Conservation (phyloP, 306 rosid species). For the Sicyos baderoa region DNA sequence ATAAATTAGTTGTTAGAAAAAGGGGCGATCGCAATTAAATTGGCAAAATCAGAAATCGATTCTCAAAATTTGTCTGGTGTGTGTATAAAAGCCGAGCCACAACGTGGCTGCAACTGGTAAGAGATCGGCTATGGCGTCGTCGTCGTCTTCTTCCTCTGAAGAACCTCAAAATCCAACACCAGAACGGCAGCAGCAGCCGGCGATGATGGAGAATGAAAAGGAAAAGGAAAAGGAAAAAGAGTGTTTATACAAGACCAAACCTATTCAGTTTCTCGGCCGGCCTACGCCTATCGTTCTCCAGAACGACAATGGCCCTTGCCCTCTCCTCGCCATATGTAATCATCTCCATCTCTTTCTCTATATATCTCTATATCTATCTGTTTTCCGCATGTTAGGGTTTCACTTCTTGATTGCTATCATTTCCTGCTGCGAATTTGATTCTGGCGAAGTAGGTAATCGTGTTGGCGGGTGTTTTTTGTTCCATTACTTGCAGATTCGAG, state of each 20-base stretch:
- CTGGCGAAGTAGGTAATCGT: not conserved
- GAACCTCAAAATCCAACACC: slow-evolving; percentile 25
- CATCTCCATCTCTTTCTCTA: slow-evolving; percentile 12
- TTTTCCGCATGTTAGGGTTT: slow-evolving; percentile 14
- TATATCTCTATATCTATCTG: not conserved
- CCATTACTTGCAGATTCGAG: slow-evolving; percentile 9
- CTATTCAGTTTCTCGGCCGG: slow-evolving; percentile 83
- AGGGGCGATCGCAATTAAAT: not conserved
- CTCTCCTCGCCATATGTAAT: slow-evolving; percentile 95
- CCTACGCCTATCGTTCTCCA: slow-evolving; percentile 83
- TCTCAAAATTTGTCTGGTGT: not conserved
- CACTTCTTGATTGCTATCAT: slow-evolving; percentile 24
- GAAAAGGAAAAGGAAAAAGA: slow-evolving; percentile 52
- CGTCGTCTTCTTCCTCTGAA: slow-evolving; percentile 35
- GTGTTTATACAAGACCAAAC: slow-evolving; percentile 68
- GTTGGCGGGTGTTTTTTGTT: not conserved
- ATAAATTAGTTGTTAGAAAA: no score
- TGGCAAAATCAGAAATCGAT: not conserved
- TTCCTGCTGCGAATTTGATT: not conserved
- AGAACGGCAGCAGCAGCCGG: slow-evolving; percentile 10
- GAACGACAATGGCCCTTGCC: slow-evolving; percentile 99
- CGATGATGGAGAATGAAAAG: slow-evolving; percentile 26
- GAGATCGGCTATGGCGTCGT: slow-evolving; percentile 43
- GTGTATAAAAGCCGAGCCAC: not conserved
- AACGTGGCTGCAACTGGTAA: slow-evolving; percentile 1